Evolutionary conservation across 495 filamentous ascomycete genomes (phyloP).

Genomic region (Hypomontagnella submonticulosa): DNA sequence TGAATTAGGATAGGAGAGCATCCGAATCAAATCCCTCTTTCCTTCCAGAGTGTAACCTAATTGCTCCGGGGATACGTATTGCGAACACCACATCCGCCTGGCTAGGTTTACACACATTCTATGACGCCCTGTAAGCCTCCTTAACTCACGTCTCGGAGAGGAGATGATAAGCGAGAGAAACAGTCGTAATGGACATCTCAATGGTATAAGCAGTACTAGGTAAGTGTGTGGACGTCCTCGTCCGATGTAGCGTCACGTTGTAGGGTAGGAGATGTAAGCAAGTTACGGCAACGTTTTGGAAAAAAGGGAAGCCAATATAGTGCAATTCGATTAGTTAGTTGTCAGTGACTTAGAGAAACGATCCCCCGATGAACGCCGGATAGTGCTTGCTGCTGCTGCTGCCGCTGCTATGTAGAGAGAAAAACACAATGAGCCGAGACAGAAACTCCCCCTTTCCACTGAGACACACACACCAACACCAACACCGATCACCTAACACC

Average conservation of each 20-base stretch:
- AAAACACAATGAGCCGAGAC: constrained; percentile 29
- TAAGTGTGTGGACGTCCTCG: neutral
- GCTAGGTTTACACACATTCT: constrained; percentile 2
- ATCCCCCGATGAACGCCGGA: constrained; percentile 29
- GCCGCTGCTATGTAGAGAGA: constrained; percentile 21
- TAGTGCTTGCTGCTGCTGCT: constrained; percentile 31
- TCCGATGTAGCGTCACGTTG: too few relatives aligned
- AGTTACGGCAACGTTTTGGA: too few relatives aligned
- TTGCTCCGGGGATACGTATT: constrained; percentile 8
- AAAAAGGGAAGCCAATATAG: constrained; percentile 12
- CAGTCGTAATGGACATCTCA: constrained; percentile 3
- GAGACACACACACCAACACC: constrained; percentile 12
- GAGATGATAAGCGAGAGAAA: neutral
- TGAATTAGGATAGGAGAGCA: constrained; percentile 21
- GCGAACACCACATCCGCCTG: constrained; percentile 4
- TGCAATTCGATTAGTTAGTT: constrained; percentile 29
- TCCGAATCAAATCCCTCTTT: constrained; percentile 10
- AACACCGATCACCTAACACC: constrained; percentile 37
- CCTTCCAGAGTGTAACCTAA: constrained; percentile 23
- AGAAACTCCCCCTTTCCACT: constrained; percentile 28
- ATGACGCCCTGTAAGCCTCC: constrained; percentile 9
- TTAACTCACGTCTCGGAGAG: constrained; percentile 6
- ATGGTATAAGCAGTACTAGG: too few relatives aligned
- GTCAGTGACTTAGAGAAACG: constrained; percentile 17
- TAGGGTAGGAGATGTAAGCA: neutral